Evolutionary conservation across 2,329 filamentous ascomycete genomes (phyloP).

Genomic region (Paradendryphiella salina): DNA sequence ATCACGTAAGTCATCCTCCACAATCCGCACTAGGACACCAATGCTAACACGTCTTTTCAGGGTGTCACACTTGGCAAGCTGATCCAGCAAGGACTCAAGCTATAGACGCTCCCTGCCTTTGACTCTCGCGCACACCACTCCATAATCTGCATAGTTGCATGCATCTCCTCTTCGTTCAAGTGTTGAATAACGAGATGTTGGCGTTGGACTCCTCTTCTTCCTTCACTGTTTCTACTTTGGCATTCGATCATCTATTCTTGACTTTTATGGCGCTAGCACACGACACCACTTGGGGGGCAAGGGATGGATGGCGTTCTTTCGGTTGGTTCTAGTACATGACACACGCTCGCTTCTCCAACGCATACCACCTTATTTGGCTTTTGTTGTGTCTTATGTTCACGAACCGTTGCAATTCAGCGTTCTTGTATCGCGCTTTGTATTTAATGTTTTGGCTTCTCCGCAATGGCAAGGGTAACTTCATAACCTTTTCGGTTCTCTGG

Average conservation of each 20-base stretch:
- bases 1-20: slow-evolving; percentile 47
- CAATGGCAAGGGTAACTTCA: slow-evolving; percentile 26
- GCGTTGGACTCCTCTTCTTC: slow-evolving; percentile 24
- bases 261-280: too few relatives aligned
- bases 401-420: slow-evolving; percentile 8
- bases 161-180: slow-evolving; percentile 40
- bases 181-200: slow-evolving; percentile 40
- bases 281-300: slow-evolving; percentile 4
- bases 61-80: slow-evolving; percentile 49
- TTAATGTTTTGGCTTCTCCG: slow-evolving; percentile 15
- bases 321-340: too few relatives aligned
- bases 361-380: slow-evolving; percentile 5
- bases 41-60: slow-evolving; percentile 36
- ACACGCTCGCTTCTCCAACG: slow-evolving; percentile 5
- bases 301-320: slow-evolving; percentile 7
- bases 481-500: neutral
- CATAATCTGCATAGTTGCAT: slow-evolving; percentile 25
- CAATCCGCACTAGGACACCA: neutral
- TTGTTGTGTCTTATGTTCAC: slow-evolving; percentile 8
- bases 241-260: slow-evolving; percentile 4
- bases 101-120: slow-evolving; percentile 21
- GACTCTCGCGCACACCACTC: slow-evolving; percentile 15
- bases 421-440: slow-evolving; percentile 1
- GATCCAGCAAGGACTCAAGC: slow-evolving; percentile 50
- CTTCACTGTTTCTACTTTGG: slow-evolving; percentile 12